Base-by-base conservation (phyloP, 129 eudicot species). In the Flaveria sonorensis region DNA sequence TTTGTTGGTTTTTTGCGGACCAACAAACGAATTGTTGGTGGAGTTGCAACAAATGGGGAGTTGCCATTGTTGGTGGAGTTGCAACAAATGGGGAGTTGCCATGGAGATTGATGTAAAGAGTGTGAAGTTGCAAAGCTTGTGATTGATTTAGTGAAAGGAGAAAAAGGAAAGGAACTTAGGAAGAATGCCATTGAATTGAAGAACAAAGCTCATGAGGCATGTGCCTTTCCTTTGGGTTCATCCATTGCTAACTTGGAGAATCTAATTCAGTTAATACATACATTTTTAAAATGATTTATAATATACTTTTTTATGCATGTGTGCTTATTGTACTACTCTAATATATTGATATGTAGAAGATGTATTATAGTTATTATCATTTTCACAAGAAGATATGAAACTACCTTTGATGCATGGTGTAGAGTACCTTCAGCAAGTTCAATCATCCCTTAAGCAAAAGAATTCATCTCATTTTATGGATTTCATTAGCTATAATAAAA, bases 101-200 rank as follows among this genome's bases (percentile, higher is more conserved):
- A 70, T 61, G 83, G 83, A 79, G 66, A 67, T 81, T 1, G 59
- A 73, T 18, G 83, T 48, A n/a, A 67, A 15, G 24, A 39, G 81
- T 1, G 68, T 18, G 74, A 81, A 12, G 72, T 81, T 14, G 15
- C 48, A 13, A 75, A 55, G n/a, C 81, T 74, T 19, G 84, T 81
- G 26, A 75, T 26, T 18, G 81, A 81, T 80, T 59, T 75, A 36
- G 75, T 81, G 84, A 50, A 48, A 4, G 75, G 70, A 53, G 84
- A 73, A 28, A 56, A 67, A 55, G 80, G 80, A 74, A 71, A 89
- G 83, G 2, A 68, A 78, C 70, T 89, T 73, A 78, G 70, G 76
- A 71, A 39, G 79, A 82, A 66, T 30, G 88, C 77, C 0, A 11
- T 53, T 83, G 86, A 85, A 11, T 88, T 81, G 96, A 85, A 87